Percentiles rank a stretch among this genome's conserved stretches.
Evolutionary conservation across 352 stramenopile genomes (phyloP).

Genomic region (Peronosclerospora sorghi): DNA sequence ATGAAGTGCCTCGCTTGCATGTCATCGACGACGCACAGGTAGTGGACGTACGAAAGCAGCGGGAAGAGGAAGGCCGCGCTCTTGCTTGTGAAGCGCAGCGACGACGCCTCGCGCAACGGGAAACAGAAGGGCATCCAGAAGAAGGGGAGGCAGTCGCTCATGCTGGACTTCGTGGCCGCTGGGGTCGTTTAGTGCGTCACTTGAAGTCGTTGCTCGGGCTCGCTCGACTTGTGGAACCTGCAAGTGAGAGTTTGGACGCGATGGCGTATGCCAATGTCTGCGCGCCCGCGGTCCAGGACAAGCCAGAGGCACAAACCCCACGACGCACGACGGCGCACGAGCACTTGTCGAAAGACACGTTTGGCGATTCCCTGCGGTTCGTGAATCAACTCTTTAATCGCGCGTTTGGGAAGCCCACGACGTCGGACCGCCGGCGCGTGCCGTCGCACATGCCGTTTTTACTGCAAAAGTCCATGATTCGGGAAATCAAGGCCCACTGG

Average conservation of each 20-base stretch:
- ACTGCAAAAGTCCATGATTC: constrained; percentile 80
- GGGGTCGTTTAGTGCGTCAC: too few species aligned
- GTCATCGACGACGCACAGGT: constrained; percentile 7
- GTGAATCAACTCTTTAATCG: constrained; percentile 90
- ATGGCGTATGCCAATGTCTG: constrained; percentile 70
- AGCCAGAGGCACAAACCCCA: too few species aligned
- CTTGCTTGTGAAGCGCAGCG: constrained; percentile 57
- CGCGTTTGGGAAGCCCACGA: constrained; percentile 60
- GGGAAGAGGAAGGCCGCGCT: constrained; percentile 44
- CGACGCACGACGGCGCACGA: constrained; percentile 35
- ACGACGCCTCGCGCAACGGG: constrained; percentile 29
- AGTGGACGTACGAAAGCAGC: constrained; percentile 19
- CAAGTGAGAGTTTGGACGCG: constrained; percentile 41
- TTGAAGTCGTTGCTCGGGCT: too few species aligned
- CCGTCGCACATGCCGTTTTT: constrained; percentile 93
- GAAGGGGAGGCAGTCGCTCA: constrained; percentile 8
- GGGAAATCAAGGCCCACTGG: constrained; percentile 85
- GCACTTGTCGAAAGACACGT: constrained; percentile 82
- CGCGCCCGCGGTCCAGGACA: constrained; percentile 8
- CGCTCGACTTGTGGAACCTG: constrained; percentile 27
- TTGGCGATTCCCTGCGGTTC: constrained; percentile 85
- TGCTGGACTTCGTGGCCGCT: constrained; percentile 7
- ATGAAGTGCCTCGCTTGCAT: constrained; percentile 31
- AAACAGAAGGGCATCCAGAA: constrained; percentile 19
- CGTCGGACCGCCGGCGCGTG: constrained; percentile 57